A percentile compares a stretch with the other conserved stretches of the same genome.
Conservation (phyloP, 2,329 filamentous ascomycete genomes). For the Eutypella sp. region DNA sequence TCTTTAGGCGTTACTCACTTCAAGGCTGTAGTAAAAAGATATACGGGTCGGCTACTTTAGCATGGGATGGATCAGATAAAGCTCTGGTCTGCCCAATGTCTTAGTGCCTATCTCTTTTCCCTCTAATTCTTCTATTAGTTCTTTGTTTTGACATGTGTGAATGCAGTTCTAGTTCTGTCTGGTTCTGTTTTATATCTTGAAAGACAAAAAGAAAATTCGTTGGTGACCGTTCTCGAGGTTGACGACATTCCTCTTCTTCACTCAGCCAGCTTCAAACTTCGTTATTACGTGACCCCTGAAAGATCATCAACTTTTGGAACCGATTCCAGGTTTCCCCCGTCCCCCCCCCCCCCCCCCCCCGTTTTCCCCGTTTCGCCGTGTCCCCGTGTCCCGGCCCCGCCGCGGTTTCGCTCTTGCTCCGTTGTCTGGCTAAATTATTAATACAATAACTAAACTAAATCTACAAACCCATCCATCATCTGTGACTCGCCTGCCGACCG, state of each 20-base stretch:
- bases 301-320: not conserved
- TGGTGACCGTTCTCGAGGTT: not conserved
- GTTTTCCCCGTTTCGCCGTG: not conserved
- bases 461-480: not conserved
- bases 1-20: too few species aligned
- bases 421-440: slow-evolving; percentile 12
- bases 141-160: not conserved
- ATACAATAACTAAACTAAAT: not conserved
- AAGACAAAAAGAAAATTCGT: not conserved
- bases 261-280: not conserved
- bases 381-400: not conserved
- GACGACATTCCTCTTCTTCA: not conserved
- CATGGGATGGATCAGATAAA: not conserved
- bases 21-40: too few species aligned
- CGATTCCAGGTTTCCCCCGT: too few species aligned
- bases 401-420: not conserved
- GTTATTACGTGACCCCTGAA: not conserved
- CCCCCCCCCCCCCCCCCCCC: too few species aligned
- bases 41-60: too few species aligned
- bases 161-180: too few species aligned
- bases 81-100: not conserved
- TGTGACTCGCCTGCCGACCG: not conserved
- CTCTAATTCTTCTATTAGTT: too few species aligned
- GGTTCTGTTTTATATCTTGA: too few species aligned
- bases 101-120: not conserved